These are phyloP conservation scores for Mycosphaerelloides madeirae DNA, from an alignment of 2,329 filamentous ascomycete species.

Conservation along the genomic window DNA sequence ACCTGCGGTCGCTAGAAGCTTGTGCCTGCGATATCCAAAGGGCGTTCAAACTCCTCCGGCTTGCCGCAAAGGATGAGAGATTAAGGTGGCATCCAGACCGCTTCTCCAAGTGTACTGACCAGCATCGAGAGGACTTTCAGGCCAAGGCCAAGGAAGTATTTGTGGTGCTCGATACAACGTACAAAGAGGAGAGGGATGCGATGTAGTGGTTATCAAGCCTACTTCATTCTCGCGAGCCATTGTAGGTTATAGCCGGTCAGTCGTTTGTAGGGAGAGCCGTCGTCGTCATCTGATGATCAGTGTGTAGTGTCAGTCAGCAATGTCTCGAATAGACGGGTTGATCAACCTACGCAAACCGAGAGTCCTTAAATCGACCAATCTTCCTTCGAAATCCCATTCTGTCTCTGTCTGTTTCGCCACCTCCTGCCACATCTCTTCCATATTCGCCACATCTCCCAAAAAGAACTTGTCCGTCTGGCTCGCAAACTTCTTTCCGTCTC, in stretches of 20 bases:
- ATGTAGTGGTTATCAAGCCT: neutral
- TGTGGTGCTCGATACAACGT: constrained; percentile 8
- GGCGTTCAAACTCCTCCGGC: neutral
- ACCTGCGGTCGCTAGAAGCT: no score
- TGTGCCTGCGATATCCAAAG: no score
- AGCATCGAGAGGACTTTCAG: constrained; percentile 9
- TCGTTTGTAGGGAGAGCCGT: constrained; percentile 8
- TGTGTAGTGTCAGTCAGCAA: no score
- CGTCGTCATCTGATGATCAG: constrained; percentile 5
- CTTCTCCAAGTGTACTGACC: constrained; percentile 8
- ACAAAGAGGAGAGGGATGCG: neutral
- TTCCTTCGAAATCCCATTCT: constrained; percentile 10
- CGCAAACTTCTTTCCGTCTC: neutral
- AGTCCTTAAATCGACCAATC: constrained; percentile 10
- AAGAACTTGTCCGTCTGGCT: constrained; percentile 5
- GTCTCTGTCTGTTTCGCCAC: constrained; percentile 8
- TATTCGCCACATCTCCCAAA: constrained; percentile 3
- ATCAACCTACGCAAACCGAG: constrained; percentile 6
- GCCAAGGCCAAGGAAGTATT: constrained; percentile 11
- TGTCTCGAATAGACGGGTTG: no score
- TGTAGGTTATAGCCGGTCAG: constrained; percentile 10
- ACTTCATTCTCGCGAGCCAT: constrained; percentile 5
- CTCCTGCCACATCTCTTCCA: constrained; percentile 13
- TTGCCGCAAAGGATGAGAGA: constrained; percentile 8
- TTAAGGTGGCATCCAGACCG: constrained; percentile 12